Percentiles rank a stretch among this genome's conserved stretches.
phyloP scores from a whole-genome alignment of 768 basidiomycete species.

The Russula abietina region DNA sequence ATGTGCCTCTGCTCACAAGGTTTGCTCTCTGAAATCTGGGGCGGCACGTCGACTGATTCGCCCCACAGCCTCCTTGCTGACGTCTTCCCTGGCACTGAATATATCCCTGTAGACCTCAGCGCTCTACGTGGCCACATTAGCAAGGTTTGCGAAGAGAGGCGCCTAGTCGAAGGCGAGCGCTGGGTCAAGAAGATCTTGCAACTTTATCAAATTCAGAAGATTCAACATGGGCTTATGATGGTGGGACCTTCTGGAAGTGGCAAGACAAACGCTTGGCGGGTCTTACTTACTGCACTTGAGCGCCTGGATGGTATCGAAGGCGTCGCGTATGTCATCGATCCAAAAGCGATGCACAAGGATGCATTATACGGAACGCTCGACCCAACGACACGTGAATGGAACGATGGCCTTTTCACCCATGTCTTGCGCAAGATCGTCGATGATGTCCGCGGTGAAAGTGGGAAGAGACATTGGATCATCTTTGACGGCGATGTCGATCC shows the following conservation, averaged over 20 bases:
- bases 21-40: constrained; percentile 28
- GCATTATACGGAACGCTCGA: constrained; percentile 96
- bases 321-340: constrained; percentile 93
- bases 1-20: constrained; percentile 92
- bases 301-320: constrained; percentile 89
- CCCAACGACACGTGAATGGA: constrained; percentile 97
- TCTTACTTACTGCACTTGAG: constrained; percentile 84
- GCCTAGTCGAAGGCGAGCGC: constrained; percentile 77
- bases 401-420: constrained; percentile 96
- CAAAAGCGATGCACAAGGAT: constrained; percentile 99
- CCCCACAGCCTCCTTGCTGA: constrained; percentile 75
- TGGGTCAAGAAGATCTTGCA: constrained; percentile 97
- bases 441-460: constrained; percentile 95
- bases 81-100: constrained; percentile 95
- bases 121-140: constrained; percentile 79
- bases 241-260: constrained; percentile 96
- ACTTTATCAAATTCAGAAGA: constrained; percentile 98
- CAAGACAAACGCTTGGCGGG: constrained; percentile 96
- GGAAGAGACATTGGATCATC: constrained; percentile 97
- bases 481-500: constrained; percentile 99
- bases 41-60: constrained; percentile 10
- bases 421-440: constrained; percentile 97
- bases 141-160: constrained; percentile 79
- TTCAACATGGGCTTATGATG: constrained; percentile 99
- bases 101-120: constrained; percentile 82